These are phyloP conservation scores for Apiotrichum domesticum DNA, from an alignment of 1,284 basidiomycete species.

Conservation along the genomic window DNA sequence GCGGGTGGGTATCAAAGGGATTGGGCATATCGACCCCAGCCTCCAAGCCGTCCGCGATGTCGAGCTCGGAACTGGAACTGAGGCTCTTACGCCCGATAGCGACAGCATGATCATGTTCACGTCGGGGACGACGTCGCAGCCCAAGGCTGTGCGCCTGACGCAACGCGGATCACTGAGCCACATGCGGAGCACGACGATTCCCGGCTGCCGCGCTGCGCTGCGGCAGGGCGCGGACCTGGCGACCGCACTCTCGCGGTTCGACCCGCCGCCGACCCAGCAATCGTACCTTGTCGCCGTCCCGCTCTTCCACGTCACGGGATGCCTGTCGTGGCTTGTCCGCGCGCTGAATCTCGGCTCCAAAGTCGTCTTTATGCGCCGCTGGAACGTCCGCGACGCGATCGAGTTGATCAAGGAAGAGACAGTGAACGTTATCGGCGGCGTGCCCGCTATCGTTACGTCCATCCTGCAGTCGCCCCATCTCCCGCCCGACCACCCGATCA, in stretches of 20 bases:
- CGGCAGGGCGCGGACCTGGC: conserved; percentile 7
- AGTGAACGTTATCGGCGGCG: conserved; percentile 37
- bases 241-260: background rate
- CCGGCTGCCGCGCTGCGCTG: conserved; percentile 16
- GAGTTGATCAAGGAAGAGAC: conserved; percentile 25
- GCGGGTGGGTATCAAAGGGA: background rate
- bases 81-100: conserved; percentile 26
- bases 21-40: background rate
- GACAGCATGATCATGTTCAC: conserved; percentile 35
- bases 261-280: conserved; percentile 11
- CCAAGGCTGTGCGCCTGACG: conserved; percentile 38
- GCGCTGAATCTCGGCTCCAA: conserved; percentile 32
- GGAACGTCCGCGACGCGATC: conserved; percentile 31
- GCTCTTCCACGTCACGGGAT: conserved; percentile 44
- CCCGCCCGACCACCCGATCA: conserved; percentile 18
- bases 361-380: conserved; percentile 33
- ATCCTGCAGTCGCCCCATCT: conserved; percentile 11
- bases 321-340: conserved; percentile 38
- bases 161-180: conserved; percentile 36
- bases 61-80: conserved; percentile 9
- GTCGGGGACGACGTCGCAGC: conserved; percentile 30
- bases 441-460: conserved; percentile 37
- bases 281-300: conserved; percentile 36
- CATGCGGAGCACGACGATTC: conserved; percentile 25
- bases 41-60: background rate